Conservation (phyloP, 2,329 filamentous ascomycete species). For the Chaetomiaceae sp. region DNA sequence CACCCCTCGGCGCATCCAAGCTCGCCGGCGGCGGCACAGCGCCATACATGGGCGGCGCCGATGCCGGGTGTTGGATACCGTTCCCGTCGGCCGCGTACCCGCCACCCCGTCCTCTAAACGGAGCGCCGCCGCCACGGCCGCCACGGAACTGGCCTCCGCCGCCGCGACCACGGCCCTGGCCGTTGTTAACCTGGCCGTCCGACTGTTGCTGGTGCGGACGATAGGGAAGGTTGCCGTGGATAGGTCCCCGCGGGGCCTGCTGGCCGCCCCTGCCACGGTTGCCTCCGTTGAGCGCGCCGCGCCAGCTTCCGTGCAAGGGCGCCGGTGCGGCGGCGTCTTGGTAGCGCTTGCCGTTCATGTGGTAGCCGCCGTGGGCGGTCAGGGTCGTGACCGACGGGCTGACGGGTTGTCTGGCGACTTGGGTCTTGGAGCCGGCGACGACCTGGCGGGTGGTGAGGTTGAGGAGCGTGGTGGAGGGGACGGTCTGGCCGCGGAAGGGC, state of each 20-base stretch:
- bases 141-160: constrained; percentile 24
- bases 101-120: background rate
- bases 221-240: constrained; percentile 51
- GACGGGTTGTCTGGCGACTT: constrained; percentile 47
- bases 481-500: constrained; percentile 89
- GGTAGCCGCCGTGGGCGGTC: constrained; percentile 47
- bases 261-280: constrained; percentile 35
- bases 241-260: constrained; percentile 26
- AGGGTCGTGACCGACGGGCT: constrained; percentile 45
- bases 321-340: constrained; percentile 51
- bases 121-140: background rate
- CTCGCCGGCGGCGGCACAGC: constrained; percentile 57
- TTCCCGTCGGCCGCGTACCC: background rate
- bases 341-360: constrained; percentile 58
- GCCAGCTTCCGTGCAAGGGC: constrained; percentile 53
- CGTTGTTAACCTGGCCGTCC: constrained; percentile 11
- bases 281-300: constrained; percentile 49
- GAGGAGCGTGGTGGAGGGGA: constrained; percentile 79
- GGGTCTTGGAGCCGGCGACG: constrained; percentile 60
- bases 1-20: constrained; percentile 44
- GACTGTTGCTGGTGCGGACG: constrained; percentile 32
- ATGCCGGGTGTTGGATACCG: constrained; percentile 10
- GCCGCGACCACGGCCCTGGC: constrained; percentile 13
- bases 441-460: constrained; percentile 83
- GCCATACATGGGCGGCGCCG: constrained; percentile 38